Conservation (phyloP, 208 protist genomes). For the Crithidia expoeki region DNA sequence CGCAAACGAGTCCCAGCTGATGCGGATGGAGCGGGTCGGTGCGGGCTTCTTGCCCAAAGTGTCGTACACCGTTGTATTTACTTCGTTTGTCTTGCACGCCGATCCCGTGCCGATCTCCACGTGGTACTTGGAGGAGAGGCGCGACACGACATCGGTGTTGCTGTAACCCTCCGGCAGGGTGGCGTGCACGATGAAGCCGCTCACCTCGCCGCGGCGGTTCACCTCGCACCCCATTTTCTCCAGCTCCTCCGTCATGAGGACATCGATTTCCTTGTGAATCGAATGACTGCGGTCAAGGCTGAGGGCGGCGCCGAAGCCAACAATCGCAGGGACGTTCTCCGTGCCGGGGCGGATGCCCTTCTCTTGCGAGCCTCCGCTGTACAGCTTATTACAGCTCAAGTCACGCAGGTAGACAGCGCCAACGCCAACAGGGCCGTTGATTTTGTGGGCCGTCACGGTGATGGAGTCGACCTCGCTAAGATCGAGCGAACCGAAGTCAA, state of each 20-base stretch:
- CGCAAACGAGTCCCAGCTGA: constrained; percentile 79
- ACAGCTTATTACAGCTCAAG: constrained; percentile 51
- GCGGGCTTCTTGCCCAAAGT: constrained; percentile 66
- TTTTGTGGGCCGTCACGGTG: constrained; percentile 83
- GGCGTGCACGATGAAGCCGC: constrained; percentile 81
- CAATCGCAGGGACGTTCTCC: constrained; percentile 80
- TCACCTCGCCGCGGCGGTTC: constrained; percentile 81
- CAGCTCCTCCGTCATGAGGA: constrained; percentile 57
- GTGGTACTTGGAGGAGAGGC: constrained; percentile 66
- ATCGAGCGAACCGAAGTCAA: constrained; percentile 66
- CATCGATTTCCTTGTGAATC: constrained; percentile 65
- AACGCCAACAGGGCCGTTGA: constrained; percentile 80
- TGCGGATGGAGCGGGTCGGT: constrained; percentile 61
- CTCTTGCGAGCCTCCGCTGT: constrained; percentile 73
- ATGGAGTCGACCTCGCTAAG: constrained; percentile 78
- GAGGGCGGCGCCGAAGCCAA: constrained; percentile 75
- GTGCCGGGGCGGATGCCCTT: constrained; percentile 76
- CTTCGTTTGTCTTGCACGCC: constrained; percentile 74
- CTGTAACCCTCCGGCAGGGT: constrained; percentile 68
- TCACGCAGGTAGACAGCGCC: constrained; percentile 74
- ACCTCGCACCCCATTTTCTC: constrained; percentile 67
- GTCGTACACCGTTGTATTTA: constrained; percentile 82
- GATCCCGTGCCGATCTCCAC: constrained; percentile 86
- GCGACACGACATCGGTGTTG: constrained; percentile 79
- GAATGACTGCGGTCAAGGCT: constrained; percentile 66